Conservation (phyloP, 2,329 filamentous ascomycete species). For the Monosporascus sp. region DNA sequence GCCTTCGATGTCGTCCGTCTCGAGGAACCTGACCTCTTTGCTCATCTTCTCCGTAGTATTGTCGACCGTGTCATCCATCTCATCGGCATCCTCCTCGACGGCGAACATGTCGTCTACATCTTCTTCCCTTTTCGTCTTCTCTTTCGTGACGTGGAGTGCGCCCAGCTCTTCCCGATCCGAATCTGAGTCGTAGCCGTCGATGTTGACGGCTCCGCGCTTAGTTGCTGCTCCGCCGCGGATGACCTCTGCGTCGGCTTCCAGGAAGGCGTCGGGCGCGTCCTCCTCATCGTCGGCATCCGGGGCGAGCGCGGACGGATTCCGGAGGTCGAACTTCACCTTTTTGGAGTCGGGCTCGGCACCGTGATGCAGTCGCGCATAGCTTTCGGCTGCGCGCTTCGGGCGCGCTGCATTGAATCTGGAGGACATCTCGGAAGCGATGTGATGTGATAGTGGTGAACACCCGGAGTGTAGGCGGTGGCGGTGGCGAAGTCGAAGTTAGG, state of each 20-base stretch:
- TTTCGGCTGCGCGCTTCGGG: constrained; percentile 78
- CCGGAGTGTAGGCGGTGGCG: not conserved
- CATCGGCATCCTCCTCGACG: constrained; percentile 52
- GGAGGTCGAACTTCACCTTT: constrained; percentile 87
- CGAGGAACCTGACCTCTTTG: constrained; percentile 57
- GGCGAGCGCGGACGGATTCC: constrained; percentile 88
- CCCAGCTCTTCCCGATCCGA: constrained; percentile 69
- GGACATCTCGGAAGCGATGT: constrained; percentile 37
- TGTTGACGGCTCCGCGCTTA: constrained; percentile 90
- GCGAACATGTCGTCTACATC: constrained; percentile 86
- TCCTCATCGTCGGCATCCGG: constrained; percentile 65
- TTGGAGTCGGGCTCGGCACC: constrained; percentile 53
- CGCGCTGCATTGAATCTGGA: constrained; percentile 61
- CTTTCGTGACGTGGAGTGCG: constrained; percentile 17
- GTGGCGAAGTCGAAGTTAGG: not conserved
- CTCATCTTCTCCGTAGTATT: constrained; percentile 51
- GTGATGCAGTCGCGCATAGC: constrained; percentile 71
- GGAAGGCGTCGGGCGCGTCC: constrained; percentile 52
- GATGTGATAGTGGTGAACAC: not conserved
- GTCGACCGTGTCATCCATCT: constrained; percentile 48
- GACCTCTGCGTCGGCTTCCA: constrained; percentile 90
- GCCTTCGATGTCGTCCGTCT: constrained; percentile 65
- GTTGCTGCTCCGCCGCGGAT: constrained; percentile 74
- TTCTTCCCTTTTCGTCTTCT: constrained; percentile 37
- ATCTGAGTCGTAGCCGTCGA: constrained; percentile 95